A percentile compares a stretch with the other conserved stretches of the same genome.
Conservation (phyloP, 495 filamentous ascomycete species). For the Xylaria acuta region DNA sequence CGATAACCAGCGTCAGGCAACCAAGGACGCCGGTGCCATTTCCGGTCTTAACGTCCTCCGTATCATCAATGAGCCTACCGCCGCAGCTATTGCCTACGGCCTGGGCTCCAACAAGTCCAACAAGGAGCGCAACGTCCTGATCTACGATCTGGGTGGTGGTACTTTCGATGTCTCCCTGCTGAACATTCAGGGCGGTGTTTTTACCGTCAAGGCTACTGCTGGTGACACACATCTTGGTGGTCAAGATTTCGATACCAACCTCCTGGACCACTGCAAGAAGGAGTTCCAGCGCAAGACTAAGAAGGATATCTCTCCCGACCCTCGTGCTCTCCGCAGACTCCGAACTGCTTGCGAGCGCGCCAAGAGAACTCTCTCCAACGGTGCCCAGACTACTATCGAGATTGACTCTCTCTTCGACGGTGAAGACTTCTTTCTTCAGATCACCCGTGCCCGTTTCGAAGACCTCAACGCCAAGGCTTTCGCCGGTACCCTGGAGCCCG, state of each 20-base stretch:
- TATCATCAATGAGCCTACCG: slow-evolving; percentile 99
- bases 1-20: slow-evolving; percentile 98
- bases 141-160: slow-evolving; percentile 99
- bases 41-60: slow-evolving; percentile 97
- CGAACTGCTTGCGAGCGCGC: slow-evolving; percentile 99
- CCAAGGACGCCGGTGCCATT: slow-evolving; percentile 98
- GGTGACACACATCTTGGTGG: slow-evolving; percentile 99
- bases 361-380: slow-evolving; percentile 96
- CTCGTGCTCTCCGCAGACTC: slow-evolving; percentile 96
- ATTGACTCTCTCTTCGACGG: slow-evolving; percentile 99
- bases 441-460: slow-evolving; percentile 99
- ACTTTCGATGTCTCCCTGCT: slow-evolving; percentile 99
- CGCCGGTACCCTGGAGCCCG: slow-evolving; percentile 93
- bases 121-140: slow-evolving; percentile 98
- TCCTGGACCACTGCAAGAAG: slow-evolving; percentile 93
- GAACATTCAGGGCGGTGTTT: slow-evolving; percentile 99
- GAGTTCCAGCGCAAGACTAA: slow-evolving; percentile 94
- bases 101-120: slow-evolving; percentile 88
- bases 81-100: slow-evolving; percentile 96
- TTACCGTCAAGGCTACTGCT: slow-evolving; percentile 98
- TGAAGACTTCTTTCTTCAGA: slow-evolving; percentile 97
- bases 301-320: slow-evolving; percentile 78
- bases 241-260: slow-evolving; percentile 98
- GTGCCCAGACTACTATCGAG: slow-evolving; percentile 96
- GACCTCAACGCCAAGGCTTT: slow-evolving; percentile 98